Conservation (phyloP, 208 protist genomes). For the Acanthamoeba healyi region DNA sequence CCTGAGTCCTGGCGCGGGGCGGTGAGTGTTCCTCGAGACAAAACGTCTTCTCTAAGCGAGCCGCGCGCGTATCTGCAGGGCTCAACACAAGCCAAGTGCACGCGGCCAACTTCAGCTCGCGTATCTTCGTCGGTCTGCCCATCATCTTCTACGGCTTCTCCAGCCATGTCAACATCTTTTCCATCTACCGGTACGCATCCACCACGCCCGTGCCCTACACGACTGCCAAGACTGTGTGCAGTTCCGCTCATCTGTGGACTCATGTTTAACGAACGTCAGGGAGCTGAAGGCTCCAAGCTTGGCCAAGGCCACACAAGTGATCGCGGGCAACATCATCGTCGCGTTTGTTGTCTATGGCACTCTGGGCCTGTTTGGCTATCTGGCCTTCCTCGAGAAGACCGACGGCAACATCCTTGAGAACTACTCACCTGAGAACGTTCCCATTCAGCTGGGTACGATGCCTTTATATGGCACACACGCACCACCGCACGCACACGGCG, state of each 20-base stretch:
- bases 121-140: slow-evolving; percentile 62
- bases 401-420: slow-evolving; percentile 71
- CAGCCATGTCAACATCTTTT: slow-evolving; percentile 71
- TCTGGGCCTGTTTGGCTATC: slow-evolving; percentile 57
- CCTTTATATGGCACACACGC: not conserved
- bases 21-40: too few relatives aligned
- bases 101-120: not conserved
- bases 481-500: not conserved
- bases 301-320: slow-evolving; percentile 4
- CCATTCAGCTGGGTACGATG: slow-evolving; percentile 33
- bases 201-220: too few relatives aligned
- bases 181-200: slow-evolving; percentile 20
- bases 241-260: too few relatives aligned
- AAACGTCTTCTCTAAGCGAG: too few relatives aligned
- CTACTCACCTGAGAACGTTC: slow-evolving; percentile 23
- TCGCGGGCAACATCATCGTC: slow-evolving; percentile 48
- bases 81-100: not conserved
- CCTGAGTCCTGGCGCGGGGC: too few relatives aligned
- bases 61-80: not conserved
- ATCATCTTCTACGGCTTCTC: slow-evolving; percentile 75
- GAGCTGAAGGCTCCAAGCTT: slow-evolving; percentile 27
- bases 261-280: not conserved
- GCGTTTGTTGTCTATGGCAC: slow-evolving; percentile 56
- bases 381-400: slow-evolving; percentile 58
- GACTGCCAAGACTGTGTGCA: too few relatives aligned